Evolutionary conservation across 73 alveolate genomes (phyloP).

Genomic region (Durusdinium trenchii): DNA sequence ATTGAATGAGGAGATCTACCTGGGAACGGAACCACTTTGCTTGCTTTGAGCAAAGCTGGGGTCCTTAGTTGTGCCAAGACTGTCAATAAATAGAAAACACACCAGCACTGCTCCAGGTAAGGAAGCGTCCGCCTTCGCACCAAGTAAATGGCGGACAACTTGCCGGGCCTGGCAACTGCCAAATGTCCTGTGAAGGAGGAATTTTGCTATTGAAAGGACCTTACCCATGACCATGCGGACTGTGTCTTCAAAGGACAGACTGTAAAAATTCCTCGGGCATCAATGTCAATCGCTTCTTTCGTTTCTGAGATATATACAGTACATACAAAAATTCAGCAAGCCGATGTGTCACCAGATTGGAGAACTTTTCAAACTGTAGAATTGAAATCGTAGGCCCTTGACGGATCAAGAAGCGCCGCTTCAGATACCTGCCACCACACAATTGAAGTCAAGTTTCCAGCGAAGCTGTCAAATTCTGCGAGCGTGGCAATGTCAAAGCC

Average conservation of each 20-base stretch:
- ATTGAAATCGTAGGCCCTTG: background rate
- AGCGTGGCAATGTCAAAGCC: slow-evolving; percentile 51
- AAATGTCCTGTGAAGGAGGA: background rate
- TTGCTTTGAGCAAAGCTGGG: slow-evolving; percentile 71
- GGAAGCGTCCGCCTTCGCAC: slow-evolving; percentile 3
- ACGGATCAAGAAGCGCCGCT: slow-evolving; percentile 40
- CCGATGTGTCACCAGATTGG: too few relatives aligned
- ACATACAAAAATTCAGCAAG: too few relatives aligned
- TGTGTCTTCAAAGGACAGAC: slow-evolving; percentile 46
- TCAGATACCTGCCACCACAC: slow-evolving; percentile 23
- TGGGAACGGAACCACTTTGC: slow-evolving; percentile 37
- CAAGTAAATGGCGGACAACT: background rate
- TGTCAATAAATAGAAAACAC: background rate
- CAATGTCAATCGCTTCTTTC: background rate
- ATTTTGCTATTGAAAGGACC: background rate
- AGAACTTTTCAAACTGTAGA: too few relatives aligned
- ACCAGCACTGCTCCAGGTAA: background rate
- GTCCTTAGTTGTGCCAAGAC: background rate
- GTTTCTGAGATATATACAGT: background rate
- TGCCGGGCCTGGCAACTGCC: background rate
- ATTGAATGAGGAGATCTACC: background rate
- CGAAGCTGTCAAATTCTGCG: background rate
- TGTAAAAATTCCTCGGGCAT: background rate
- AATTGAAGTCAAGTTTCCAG: background rate
- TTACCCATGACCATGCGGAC: slow-evolving; percentile 61